Base-by-base conservation (phyloP, 305 asterid species). In the Salvia sclarea region DNA sequence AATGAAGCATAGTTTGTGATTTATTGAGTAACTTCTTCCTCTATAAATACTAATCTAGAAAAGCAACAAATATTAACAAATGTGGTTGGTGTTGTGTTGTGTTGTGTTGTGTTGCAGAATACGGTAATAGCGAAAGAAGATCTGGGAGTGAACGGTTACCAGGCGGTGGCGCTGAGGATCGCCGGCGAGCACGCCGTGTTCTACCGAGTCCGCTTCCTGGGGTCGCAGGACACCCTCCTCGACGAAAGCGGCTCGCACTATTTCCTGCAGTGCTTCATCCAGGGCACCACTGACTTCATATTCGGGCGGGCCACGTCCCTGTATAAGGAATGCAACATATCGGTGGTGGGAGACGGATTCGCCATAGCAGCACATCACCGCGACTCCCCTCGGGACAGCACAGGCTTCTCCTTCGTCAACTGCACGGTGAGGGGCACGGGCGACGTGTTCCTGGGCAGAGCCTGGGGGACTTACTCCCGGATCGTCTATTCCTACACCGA, bases 281-380 rank as follows among this genome's bases (percentile, higher is more conserved):
- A 83, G 75, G 98, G 98, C 67, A 72, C 92, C 0, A 82, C 80
- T 0, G 98, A 92, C 62, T 89, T 92, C 87, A 88, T 92, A 25
- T 88, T 81, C 41, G 97, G 98, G 8, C 78, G 88, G 11, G 95
- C 87, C 5, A 92, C 62, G 54, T 92, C 98, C 0, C 76, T 89
- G 18, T 92, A 82, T 66, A 78, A 79, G 95, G 85, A 72, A 4
- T 89, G 98, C 63, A 58, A 37, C 8, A 75, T 89, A 0, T 78
- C 82, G 2, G 84, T 89, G 1, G 72, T 83, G 41, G 90, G 74
- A 0, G 52, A 73, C 1, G 86, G 80, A 24, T 75, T n/a, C 5
- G 95, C 96, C 5, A 67, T 89, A 48, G 96, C 98, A 52, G 95
- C 95, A 8, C 89, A 86, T 6, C 84, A 83, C 30, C 81, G 96